Evolutionary conservation across 176 grass and related monocot genomes (phyloP).

Genomic region (Carex pumila): DNA sequence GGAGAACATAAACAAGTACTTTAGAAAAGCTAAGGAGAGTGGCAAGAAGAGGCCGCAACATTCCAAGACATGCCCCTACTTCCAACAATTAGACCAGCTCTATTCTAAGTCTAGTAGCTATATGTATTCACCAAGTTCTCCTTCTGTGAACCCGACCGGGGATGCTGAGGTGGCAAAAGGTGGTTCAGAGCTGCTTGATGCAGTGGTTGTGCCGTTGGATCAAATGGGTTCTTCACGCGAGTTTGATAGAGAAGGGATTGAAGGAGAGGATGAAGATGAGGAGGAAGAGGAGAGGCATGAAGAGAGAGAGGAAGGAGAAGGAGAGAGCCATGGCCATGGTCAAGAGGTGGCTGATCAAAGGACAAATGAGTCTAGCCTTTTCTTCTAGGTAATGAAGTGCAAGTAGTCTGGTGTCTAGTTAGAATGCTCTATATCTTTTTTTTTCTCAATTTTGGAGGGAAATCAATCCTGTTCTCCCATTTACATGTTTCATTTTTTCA

Average conservation of each 20-base stretch:
- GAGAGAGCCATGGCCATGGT: conserved; percentile 35
- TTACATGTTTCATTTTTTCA: not conserved
- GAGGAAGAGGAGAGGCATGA: conserved; percentile 10
- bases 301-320: conserved; percentile 30
- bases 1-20: conserved; percentile 99
- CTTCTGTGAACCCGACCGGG: not conserved
- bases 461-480: not conserved
- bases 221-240: conserved; percentile 19
- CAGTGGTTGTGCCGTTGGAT: conserved; percentile 60
- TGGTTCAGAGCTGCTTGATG: conserved; percentile 71
- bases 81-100: conserved; percentile 68
- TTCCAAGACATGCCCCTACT: conserved; percentile 88
- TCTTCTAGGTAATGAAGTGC: conserved; percentile 21
- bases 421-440: not conserved
- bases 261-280: conserved; percentile 8
- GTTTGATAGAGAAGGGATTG: conserved; percentile 18
- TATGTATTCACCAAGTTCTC: conserved; percentile 23
- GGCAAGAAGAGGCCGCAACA: conserved; percentile 64
- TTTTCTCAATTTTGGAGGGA: not conserved
- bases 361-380: conserved; percentile 27
- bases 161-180: conserved; percentile 16
- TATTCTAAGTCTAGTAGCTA: conserved; percentile 47
- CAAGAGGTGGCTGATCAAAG: conserved; percentile 10
- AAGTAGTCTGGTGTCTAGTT: not conserved
- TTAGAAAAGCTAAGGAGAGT: conserved; percentile 81